Base-by-base conservation (phyloP, 2,329 filamentous ascomycete genomes). In the Diaporthe sp. region DNA sequence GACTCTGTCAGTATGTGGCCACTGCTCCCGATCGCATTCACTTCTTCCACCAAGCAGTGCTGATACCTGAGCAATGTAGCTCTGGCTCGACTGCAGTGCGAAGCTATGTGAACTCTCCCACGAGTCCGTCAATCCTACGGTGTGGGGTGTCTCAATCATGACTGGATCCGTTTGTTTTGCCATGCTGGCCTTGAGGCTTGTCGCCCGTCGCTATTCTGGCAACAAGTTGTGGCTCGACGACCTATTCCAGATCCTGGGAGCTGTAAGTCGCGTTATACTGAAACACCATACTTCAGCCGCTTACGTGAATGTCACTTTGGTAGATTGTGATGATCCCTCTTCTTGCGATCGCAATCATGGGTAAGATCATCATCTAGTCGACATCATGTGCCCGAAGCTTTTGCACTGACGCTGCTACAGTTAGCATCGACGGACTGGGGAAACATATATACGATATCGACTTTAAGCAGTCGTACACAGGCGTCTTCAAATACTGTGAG, bases 301-400 rank as follows among this genome's bases (percentile, higher is more conserved):
- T 66, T 1, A 66, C 30, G 1, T 19, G 10, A 66, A 35, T 10
- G 1, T 35, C 4, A 1, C 25, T 22, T 37, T 19, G 22, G 37
- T 37, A 53, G 63, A 39, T 68, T 53, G 63, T 68, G n/a, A 53
- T 68, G 63, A 68, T 68, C 1, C 63, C 47, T 39, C n/a, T 68
- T 15, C 47, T 68, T 3, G 63, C 63, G 2, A 39, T 53, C 5
- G 47, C 47, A 12, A 22, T 68, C 2, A 13, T 68, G 32, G 47
- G 63, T 39, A 68, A 27, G 63, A 22, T 5, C 13, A 30, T 30
- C 32, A 22, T 9, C 37, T 10, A 1, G 8, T 4, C n/a, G n/a
- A n/a, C n/a, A 30, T 22, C 17, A n/a, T 15, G 15, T n/a, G 8
- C 13, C 13, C 3, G 0, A n/a, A 10, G 13, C 10, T 37, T 9